Percentiles rank a stretch among this genome's conserved stretches.
These are phyloP conservation scores for Silene noctiflora DNA, from an alignment of 179 eudicot genomes.

Conservation along the genomic window DNA sequence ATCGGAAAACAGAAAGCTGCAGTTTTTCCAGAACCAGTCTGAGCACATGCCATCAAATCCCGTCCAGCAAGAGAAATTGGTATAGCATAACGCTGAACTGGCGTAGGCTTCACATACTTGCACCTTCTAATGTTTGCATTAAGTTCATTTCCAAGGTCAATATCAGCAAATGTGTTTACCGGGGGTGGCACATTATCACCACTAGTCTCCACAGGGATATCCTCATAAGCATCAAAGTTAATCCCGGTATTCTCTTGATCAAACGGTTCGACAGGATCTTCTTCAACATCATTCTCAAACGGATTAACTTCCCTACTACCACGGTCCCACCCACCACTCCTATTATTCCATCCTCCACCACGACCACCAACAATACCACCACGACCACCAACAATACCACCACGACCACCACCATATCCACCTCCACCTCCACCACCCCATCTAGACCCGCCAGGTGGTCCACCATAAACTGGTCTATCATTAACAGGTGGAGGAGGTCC, in stretches of 20 bases:
- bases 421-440: slow-evolving; percentile 48
- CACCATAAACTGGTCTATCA: slow-evolving; percentile 45
- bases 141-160: slow-evolving; percentile 77
- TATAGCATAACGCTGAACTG: slow-evolving; percentile 91
- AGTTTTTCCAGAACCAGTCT: slow-evolving; percentile 94
- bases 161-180: slow-evolving; percentile 86
- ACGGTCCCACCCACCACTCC: slow-evolving; percentile 61
- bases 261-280: slow-evolving; percentile 37
- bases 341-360: slow-evolving; percentile 51
- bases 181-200: slow-evolving; percentile 93
- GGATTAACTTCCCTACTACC: slow-evolving; percentile 70
- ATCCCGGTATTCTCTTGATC: slow-evolving; percentile 64
- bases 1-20: slow-evolving; percentile 97
- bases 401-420: slow-evolving; percentile 42
- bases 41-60: slow-evolving; percentile 97
- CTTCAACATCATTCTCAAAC: slow-evolving; percentile 62
- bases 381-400: slow-evolving; percentile 46
- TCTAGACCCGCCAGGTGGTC: slow-evolving; percentile 46
- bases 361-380: slow-evolving; percentile 59
- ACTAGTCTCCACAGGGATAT: slow-evolving; percentile 89
- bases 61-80: slow-evolving; percentile 86
- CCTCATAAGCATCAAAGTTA: slow-evolving; percentile 96
- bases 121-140: slow-evolving; percentile 76
- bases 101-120: slow-evolving; percentile 94
- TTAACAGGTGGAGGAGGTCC: slow-evolving; percentile 47